These are phyloP conservation scores for Hymenoscyphus albidus DNA, from an alignment of 2,329 filamentous ascomycete genomes.

Conservation along the genomic window DNA sequence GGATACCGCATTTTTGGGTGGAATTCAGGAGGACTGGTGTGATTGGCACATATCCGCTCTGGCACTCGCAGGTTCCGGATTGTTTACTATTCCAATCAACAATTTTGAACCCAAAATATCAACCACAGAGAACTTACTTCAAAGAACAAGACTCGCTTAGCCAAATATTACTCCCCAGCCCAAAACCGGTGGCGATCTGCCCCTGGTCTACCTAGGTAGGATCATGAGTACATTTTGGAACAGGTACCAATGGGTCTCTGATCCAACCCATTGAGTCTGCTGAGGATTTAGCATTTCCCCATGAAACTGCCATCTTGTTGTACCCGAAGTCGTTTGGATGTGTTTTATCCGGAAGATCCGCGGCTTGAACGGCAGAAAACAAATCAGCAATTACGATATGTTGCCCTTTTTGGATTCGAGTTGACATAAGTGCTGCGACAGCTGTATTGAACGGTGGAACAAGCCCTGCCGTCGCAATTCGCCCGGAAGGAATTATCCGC, in stretches of 20 bases:
- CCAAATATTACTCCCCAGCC: conserved; percentile 5
- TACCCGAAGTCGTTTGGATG: conserved; percentile 21
- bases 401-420: neutral
- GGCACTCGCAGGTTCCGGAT: neutral
- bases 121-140: neutral
- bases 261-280: conserved; percentile 14
- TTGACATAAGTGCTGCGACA: conserved; percentile 9
- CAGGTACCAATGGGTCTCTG: neutral
- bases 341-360: conserved; percentile 7
- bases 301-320: conserved; percentile 14
- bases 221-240: neutral
- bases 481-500: conserved; percentile 29
- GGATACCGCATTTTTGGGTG: neutral
- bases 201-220: conserved; percentile 11
- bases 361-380: neutral
- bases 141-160: conserved; percentile 3
- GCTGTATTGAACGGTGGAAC: conserved; percentile 10
- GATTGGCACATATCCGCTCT: neutral
- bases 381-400: conserved; percentile 11
- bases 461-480: neutral
- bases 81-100: neutral
- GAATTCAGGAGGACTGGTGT: neutral
- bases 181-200: conserved; percentile 10
- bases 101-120: neutral
- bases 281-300: conserved; percentile 8